Evolutionary conservation across 805 yeast genomes (phyloP).

Genomic region (Jamesozyma spencerorum): DNA sequence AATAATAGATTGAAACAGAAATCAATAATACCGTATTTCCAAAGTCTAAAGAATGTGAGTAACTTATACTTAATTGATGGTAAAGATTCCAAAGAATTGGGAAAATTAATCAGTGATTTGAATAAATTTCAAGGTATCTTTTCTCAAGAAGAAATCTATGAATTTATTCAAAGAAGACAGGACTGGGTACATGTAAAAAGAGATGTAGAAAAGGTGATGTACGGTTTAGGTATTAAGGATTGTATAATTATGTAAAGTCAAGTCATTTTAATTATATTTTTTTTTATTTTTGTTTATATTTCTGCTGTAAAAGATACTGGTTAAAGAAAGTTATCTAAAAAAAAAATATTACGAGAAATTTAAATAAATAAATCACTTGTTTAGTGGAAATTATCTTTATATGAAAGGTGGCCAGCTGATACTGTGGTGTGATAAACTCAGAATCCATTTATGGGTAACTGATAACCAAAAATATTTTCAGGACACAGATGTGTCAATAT

Average conservation of each 20-base stretch:
- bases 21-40: slow-evolving; percentile 65
- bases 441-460: too few relatives aligned
- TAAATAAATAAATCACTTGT: too few relatives aligned
- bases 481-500: too few relatives aligned
- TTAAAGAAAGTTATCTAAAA: too few relatives aligned
- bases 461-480: too few relatives aligned
- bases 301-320: too few relatives aligned
- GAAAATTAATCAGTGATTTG: slow-evolving; percentile 72
- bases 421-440: too few relatives aligned
- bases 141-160: slow-evolving; percentile 89
- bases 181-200: slow-evolving; percentile 75
- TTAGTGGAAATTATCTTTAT: too few relatives aligned
- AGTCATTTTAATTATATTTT: neutral
- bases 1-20: slow-evolving; percentile 48
- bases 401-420: too few relatives aligned
- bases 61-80: slow-evolving; percentile 64
- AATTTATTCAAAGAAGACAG: slow-evolving; percentile 74
- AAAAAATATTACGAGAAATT: too few relatives aligned
- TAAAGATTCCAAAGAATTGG: slow-evolving; percentile 70
- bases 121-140: slow-evolving; percentile 82
- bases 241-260: slow-evolving; percentile 45
- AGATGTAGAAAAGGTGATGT: slow-evolving; percentile 90
- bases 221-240: slow-evolving; percentile 77
- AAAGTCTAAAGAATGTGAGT: slow-evolving; percentile 75
- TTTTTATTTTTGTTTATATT: too few relatives aligned